Percentiles rank a stretch among this genome's conserved stretches.
phyloP scores from a whole-genome alignment of 179 eudicot genomes.

The Gypsophila paniculata region DNA sequence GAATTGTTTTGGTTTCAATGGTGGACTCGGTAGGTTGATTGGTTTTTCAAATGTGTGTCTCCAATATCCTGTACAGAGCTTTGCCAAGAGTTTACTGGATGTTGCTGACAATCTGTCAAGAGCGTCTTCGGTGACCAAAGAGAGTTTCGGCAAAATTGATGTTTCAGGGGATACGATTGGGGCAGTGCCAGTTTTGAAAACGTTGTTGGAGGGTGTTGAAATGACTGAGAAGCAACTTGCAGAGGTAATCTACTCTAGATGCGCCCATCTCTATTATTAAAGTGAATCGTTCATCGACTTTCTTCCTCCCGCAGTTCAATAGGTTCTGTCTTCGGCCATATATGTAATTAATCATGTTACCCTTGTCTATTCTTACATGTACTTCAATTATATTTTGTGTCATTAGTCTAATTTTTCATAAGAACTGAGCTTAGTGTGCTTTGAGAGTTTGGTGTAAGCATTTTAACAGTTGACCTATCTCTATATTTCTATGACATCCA shows the following conservation, averaged over 20 bases:
- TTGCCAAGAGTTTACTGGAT: constrained; percentile 89
- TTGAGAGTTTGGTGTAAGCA: constrained; percentile 9
- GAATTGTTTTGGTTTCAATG: constrained; percentile 7
- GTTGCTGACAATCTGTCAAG: constrained; percentile 92
- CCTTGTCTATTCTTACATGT: too few relatives aligned
- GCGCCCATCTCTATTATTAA: not conserved
- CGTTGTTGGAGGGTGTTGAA: constrained; percentile 91
- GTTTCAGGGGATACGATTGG: constrained; percentile 58
- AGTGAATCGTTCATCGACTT: not conserved
- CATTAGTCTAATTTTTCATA: not conserved
- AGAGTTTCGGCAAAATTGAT: constrained; percentile 74
- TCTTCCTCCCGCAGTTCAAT: not conserved
- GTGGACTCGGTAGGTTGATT: not conserved
- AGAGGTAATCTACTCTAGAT: constrained; percentile 49
- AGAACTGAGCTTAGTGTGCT: not conserved
- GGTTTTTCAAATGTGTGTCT: not conserved
- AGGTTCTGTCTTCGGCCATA: too few relatives aligned
- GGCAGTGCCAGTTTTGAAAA: constrained; percentile 73
- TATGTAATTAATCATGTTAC: too few relatives aligned
- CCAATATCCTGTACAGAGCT: constrained; percentile 46
- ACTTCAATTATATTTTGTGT: too few relatives aligned
- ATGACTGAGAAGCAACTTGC: constrained; percentile 96
- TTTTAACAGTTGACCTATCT: not conserved
- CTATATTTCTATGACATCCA: too few relatives aligned
- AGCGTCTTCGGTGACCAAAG: constrained; percentile 79